phyloP scores from a whole-genome alignment of 495 filamentous ascomycete species.

The Amphirosellinia nigrospora region DNA sequence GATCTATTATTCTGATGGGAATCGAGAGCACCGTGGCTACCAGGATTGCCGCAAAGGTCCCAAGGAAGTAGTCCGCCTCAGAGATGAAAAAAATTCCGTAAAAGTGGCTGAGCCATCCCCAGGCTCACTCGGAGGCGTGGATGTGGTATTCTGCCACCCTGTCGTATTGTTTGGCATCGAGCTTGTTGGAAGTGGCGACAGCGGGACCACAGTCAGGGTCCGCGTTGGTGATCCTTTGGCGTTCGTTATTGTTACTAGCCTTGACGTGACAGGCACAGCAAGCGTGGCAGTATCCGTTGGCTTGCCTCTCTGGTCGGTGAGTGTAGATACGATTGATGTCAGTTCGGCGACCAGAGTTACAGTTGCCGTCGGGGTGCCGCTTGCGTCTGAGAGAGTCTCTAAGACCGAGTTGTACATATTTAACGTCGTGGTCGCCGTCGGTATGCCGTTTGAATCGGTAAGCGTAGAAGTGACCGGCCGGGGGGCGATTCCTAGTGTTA shows the following conservation, averaged over 20 bases:
- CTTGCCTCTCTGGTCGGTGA: constrained; percentile 16
- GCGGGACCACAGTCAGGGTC: constrained; percentile 6
- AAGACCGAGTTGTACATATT: constrained; percentile 32
- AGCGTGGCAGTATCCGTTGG: constrained; percentile 18
- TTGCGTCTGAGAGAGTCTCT: constrained; percentile 32
- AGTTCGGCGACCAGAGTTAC: constrained; percentile 29
- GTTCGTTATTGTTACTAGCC: constrained; percentile 15
- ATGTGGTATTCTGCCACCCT: constrained; percentile 31
- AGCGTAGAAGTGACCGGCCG: constrained; percentile 38
- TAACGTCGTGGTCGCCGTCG: constrained; percentile 39
- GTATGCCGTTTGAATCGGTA: constrained; percentile 34
- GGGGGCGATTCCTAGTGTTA: constrained; percentile 36
- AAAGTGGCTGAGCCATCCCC: constrained; percentile 10
- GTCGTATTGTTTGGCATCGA: constrained; percentile 9
- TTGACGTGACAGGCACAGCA: constrained; percentile 18
- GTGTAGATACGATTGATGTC: constrained; percentile 9
- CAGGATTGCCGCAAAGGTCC: constrained; percentile 45
- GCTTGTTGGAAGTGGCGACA: constrained; percentile 11
- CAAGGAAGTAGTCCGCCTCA: constrained; percentile 41
- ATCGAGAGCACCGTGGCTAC: constrained; percentile 41
- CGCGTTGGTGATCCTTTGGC: constrained; percentile 9
- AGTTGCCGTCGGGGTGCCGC: constrained; percentile 40
- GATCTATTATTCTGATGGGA: constrained; percentile 45
- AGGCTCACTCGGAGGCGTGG: constrained; percentile 26
- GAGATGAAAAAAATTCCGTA: constrained; percentile 32